Conservation (phyloP, 2,329 filamentous ascomycete genomes). For the Pseudofabraea citricarpa region DNA sequence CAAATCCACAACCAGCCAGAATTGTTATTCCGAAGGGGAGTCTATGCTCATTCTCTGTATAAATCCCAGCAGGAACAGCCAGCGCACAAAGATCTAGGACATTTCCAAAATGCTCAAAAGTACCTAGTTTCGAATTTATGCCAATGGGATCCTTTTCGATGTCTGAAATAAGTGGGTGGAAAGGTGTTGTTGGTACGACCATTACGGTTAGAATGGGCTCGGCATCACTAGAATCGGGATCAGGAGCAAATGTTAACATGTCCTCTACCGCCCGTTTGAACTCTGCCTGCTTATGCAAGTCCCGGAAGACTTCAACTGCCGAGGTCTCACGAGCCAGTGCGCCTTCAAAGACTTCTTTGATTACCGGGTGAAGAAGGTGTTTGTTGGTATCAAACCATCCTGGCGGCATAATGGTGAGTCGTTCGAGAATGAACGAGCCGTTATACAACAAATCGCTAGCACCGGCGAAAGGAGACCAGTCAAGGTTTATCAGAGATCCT, state of each 20-base stretch:
- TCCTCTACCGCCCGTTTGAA: constrained; percentile 36
- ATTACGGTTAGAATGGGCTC: constrained; percentile 32
- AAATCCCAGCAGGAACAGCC: constrained; percentile 23
- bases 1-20: constrained; percentile 33
- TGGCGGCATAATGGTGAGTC: constrained; percentile 37
- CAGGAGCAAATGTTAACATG: constrained; percentile 27
- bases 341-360: constrained; percentile 36
- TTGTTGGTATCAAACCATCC: constrained; percentile 41
- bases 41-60: constrained; percentile 13
- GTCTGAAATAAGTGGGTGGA: constrained; percentile 41
- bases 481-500: constrained; percentile 21
- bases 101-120: constrained; percentile 50
- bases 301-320: constrained; percentile 42
- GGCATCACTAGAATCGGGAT: constrained; percentile 6
- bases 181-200: constrained; percentile 47
- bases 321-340: constrained; percentile 33
- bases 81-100: constrained; percentile 47
- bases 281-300: constrained; percentile 39
- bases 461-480: constrained; percentile 41
- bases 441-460: constrained; percentile 47
- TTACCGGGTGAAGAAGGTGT: constrained; percentile 43
- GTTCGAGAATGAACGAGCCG: constrained; percentile 46
- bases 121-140: constrained; percentile 41
- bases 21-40: constrained; percentile 42
- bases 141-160: constrained; percentile 44